phyloP scores from a whole-genome alignment of 208 protist genomes.

The Acanthamoeba royreba region DNA sequence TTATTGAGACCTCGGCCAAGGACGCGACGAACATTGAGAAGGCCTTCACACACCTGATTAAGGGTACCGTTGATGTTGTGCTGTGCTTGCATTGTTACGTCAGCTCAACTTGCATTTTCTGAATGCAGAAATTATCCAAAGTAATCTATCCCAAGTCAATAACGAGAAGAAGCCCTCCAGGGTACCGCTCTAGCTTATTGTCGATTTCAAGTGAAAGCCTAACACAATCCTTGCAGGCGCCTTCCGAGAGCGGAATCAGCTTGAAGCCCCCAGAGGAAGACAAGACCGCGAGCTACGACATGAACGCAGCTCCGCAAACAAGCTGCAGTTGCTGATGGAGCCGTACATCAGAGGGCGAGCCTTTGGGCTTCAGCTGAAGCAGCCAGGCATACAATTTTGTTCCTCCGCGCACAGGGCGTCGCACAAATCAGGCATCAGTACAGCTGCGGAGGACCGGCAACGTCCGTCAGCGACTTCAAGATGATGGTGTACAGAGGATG shows the following conservation, averaged over 20 bases:
- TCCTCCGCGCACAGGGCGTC: too few species aligned
- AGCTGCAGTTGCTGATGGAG: background rate
- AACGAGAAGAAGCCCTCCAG: background rate
- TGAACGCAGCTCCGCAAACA: background rate
- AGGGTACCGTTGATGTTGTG: background rate
- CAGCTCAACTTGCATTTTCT: background rate
- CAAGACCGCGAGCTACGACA: background rate
- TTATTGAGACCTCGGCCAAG: conserved; percentile 98
- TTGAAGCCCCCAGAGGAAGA: background rate
- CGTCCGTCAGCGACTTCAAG: too few species aligned
- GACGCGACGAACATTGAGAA: conserved; percentile 87
- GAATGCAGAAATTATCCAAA: background rate
- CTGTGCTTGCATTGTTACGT: background rate
- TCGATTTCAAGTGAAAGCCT: background rate
- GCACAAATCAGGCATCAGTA: too few species aligned
- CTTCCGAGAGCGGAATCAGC: background rate
- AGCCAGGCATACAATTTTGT: background rate
- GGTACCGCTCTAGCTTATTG: background rate
- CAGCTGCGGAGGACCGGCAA: too few species aligned
- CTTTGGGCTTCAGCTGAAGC: background rate
- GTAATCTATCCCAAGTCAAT: background rate
- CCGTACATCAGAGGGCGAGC: too few species aligned
- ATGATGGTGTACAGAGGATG: too few species aligned
- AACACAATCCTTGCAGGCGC: too few species aligned
- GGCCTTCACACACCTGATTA: conserved; percentile 84